Evolutionary conservation across 2,329 filamentous ascomycete species (phyloP).

Genomic region (Cordyceps cateniannulata): DNA sequence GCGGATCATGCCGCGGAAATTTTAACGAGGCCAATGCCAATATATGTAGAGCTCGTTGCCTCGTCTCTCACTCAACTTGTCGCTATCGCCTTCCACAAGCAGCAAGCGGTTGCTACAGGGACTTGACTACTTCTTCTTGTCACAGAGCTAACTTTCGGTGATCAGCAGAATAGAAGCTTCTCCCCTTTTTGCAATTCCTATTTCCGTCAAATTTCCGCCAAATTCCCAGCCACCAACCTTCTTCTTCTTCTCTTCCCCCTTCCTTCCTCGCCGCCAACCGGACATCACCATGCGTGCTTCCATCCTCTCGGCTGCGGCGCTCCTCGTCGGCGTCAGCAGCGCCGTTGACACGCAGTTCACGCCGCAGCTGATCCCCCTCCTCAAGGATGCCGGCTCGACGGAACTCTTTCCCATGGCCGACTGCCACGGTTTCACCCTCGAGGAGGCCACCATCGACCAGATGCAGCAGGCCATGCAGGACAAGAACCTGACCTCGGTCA

Average conservation of each 20-base stretch:
- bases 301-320: constrained; percentile 1
- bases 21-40: too few species aligned
- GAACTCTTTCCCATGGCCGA: constrained; percentile 54
- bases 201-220: too few species aligned
- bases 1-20: too few species aligned
- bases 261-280: too few species aligned
- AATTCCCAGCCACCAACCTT: background rate
- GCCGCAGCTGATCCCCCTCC: constrained; percentile 28
- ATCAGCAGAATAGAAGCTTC: background rate
- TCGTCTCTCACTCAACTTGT: background rate
- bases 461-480: constrained; percentile 52
- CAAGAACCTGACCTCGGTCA: constrained; percentile 49
- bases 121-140: too few species aligned
- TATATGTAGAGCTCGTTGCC: background rate
- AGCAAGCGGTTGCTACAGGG: background rate
- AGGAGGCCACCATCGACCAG: constrained; percentile 64
- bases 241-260: too few species aligned
- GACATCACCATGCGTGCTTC: constrained; percentile 5
- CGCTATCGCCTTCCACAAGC: background rate
- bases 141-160: too few species aligned
- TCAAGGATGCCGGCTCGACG: constrained; percentile 29
- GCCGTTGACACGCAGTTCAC: constrained; percentile 15
- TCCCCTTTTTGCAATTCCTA: too few species aligned
- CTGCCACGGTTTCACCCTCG: constrained; percentile 55
- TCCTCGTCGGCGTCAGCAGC: background rate